phyloP scores from a whole-genome alignment of 495 filamentous ascomycete genomes.

The Delitschia confertaspora region DNA sequence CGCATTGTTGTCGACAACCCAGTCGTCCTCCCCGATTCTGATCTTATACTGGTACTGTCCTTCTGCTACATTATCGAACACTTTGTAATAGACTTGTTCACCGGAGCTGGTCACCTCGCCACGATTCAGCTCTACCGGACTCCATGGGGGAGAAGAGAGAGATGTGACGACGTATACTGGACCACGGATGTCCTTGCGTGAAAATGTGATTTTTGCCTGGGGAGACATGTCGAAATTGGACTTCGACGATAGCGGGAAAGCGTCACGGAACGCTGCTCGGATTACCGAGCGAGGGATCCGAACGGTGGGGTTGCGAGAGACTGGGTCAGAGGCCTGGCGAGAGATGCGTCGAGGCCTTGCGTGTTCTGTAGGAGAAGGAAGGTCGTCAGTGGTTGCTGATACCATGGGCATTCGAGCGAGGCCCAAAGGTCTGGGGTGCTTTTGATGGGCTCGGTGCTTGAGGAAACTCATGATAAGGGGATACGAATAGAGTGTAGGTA shows the following conservation, averaged over 20 bases:
- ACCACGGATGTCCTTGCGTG: conserved; percentile 46
- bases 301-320: neutral
- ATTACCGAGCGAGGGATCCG: neutral
- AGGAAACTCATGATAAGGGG: conserved; percentile 12
- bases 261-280: too few species aligned
- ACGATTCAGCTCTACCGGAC: conserved; percentile 50
- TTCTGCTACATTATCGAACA: conserved; percentile 41
- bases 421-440: conserved; percentile 9
- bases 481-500: too few species aligned
- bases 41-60: conserved; percentile 62
- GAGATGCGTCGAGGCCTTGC: neutral
- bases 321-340: neutral
- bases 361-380: neutral
- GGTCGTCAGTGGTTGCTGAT: conserved; percentile 14
- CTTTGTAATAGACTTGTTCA: conserved; percentile 28
- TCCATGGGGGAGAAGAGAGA: conserved; percentile 57
- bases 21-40: conserved; percentile 51
- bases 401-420: neutral
- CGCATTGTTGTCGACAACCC: conserved; percentile 50
- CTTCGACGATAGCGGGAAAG: neutral
- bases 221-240: conserved; percentile 6
- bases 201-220: conserved; percentile 47
- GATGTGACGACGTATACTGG: conserved; percentile 59
- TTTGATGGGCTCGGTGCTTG: conserved; percentile 9
- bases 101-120: conserved; percentile 26